Evolutionary conservation across 2,329 filamentous ascomycete species (phyloP).

Genomic region (Tolypocladium sp.): DNA sequence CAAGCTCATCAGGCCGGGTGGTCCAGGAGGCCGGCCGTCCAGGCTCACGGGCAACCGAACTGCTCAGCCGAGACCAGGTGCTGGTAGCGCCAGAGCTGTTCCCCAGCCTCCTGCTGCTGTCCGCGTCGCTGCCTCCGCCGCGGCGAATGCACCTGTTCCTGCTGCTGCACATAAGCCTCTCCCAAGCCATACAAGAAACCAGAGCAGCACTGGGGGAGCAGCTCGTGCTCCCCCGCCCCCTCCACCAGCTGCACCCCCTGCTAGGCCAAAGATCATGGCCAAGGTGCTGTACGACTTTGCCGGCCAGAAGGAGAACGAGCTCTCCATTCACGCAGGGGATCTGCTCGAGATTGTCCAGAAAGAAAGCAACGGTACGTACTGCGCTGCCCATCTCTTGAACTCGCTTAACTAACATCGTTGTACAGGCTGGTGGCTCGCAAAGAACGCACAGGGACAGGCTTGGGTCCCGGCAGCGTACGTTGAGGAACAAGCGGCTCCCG

Average conservation of each 20-base stretch:
- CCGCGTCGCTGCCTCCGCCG: background rate
- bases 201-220: constrained; percentile 41
- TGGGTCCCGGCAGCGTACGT: constrained; percentile 95
- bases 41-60: constrained; percentile 49
- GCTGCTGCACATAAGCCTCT: constrained; percentile 17
- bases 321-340: constrained; percentile 71
- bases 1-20: constrained; percentile 83
- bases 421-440: constrained; percentile 94
- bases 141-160: constrained; percentile 2
- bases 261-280: constrained; percentile 61
- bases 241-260: constrained; percentile 56
- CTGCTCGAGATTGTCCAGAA: constrained; percentile 87
- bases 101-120: constrained; percentile 24
- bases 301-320: constrained; percentile 75
- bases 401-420: constrained; percentile 19
- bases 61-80: constrained; percentile 33
- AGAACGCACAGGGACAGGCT: constrained; percentile 63
- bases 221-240: constrained; percentile 53
- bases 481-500: constrained; percentile 65
- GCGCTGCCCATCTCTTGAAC: background rate
- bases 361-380: constrained; percentile 75
- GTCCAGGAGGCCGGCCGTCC: constrained; percentile 72
- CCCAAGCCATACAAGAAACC: constrained; percentile 45
- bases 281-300: constrained; percentile 90
- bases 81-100: constrained; percentile 17